Conservation (phyloP, 306 rosid species). For the Delonix regia region DNA sequence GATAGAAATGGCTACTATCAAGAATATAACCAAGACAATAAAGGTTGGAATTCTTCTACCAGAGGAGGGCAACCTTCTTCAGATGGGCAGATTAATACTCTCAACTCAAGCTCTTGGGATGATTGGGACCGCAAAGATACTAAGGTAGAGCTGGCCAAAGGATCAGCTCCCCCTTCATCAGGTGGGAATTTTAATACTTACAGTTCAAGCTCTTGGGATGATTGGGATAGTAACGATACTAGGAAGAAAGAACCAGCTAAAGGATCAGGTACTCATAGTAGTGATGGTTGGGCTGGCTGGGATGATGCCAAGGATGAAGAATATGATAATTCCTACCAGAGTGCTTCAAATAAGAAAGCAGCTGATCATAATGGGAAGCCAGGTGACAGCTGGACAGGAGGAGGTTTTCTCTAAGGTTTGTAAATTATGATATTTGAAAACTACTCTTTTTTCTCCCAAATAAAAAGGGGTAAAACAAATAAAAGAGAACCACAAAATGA, state of each 20-base stretch:
- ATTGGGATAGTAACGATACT: constrained; percentile 72
- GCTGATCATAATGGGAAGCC: constrained; percentile 72
- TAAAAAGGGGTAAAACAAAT: not conserved
- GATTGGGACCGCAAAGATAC: constrained; percentile 47
- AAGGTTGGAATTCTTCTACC: constrained; percentile 71
- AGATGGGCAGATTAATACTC: constrained; percentile 52
- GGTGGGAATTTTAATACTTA: constrained; percentile 45
- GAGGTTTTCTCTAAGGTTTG: constrained; percentile 78
- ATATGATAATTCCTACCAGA: constrained; percentile 61
- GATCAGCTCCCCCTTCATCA: constrained; percentile 27
- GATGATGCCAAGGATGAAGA: constrained; percentile 93
- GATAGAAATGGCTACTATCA: constrained; percentile 74
- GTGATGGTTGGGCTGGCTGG: constrained; percentile 98
- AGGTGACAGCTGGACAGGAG: constrained; percentile 83
- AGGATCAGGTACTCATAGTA: constrained; percentile 54
- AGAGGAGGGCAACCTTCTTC: constrained; percentile 79
- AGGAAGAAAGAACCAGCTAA: constrained; percentile 69
- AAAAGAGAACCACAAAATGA: constrained; percentile 2
- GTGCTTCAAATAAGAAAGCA: constrained; percentile 57
- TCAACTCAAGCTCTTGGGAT: constrained; percentile 50
- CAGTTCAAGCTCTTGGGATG: constrained; percentile 73
- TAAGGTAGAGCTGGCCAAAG: constrained; percentile 31
- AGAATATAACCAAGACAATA: constrained; percentile 64
- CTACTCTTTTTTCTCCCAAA: not conserved
- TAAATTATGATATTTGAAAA: constrained; percentile 27